Evolutionary conservation across 331 rosid species (phyloP).

Genomic region (Stylosanthes scabra): DNA sequence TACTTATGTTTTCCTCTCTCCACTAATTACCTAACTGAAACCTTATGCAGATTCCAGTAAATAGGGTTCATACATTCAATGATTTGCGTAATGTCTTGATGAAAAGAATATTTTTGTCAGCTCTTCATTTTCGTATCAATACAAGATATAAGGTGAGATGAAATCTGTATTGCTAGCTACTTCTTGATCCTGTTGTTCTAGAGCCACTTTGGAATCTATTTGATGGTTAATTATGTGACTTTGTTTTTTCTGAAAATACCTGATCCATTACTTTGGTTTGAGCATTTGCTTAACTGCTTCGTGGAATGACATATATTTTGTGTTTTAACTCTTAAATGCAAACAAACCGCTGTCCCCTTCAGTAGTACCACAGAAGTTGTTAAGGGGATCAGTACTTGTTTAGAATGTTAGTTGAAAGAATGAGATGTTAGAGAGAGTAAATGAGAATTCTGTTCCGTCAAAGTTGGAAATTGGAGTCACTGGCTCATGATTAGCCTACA

Average conservation of each 20-base stretch:
- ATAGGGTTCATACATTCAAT: conserved; percentile 79
- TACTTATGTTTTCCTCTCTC: conserved; percentile 1
- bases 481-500: background rate
- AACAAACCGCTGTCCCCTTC: background rate
- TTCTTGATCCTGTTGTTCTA: conserved; percentile 16
- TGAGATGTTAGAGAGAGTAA: conserved; percentile 18
- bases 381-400: background rate
- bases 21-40: conserved; percentile 22
- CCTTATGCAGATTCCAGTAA: conserved; percentile 90
- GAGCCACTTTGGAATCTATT: conserved; percentile 22
- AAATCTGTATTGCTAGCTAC: conserved; percentile 10
- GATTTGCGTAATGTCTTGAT: conserved; percentile 96
- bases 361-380: background rate
- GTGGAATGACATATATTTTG: background rate
- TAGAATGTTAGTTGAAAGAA: conserved; percentile 26
- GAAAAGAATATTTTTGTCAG: conserved; percentile 98
- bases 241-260: conserved; percentile 1
- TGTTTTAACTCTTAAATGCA: conserved; percentile 5
- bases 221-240: conserved; percentile 15
- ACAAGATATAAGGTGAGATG: conserved; percentile 92
- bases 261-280: conserved; percentile 1
- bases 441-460: conserved; percentile 13
- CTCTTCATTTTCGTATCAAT: conserved; percentile 96
- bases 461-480: background rate
- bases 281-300: conserved; percentile 8